Evolutionary conservation across 176 grass and related monocot species (phyloP), one percentile per base, ranked within the genome.

Genomic region (Chrysopogon serrulatus): DNA sequence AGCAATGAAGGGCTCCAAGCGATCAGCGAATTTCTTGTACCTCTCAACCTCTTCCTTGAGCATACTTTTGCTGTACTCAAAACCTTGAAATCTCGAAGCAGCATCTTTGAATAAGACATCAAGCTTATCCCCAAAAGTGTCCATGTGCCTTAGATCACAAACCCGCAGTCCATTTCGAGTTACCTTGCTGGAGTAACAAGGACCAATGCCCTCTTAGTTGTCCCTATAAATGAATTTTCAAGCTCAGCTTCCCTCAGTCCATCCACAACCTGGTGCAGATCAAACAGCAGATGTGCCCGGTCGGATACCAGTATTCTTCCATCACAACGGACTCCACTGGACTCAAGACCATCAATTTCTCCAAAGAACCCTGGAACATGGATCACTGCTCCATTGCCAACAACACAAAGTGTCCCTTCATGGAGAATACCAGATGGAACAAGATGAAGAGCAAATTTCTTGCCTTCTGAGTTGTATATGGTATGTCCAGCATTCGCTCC

Each of bases 401-500:
- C 85, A 48, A 96, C 91, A 73, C 91, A 93, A 0, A 91, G 73
- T 82, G 88, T 89, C 59, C 80, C 88, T 36, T 92, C 86, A 53
- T 92, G 89, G 53, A 96, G 88, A 79, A 96, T 96, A 69, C 94
- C 94, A 28, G 94, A 96, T 53, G 94, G 94, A 85, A 96, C 88
- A 80, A 96, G 94, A 87, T 96, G 94, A 60, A 96, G 91, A 8
- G 91, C 88, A 77, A 93, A 96, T 32, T 93, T 96, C 78, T 96
- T 93, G 14, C 94, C 94, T 83, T 90, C 91, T 68, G 90, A 77
- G 73, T 93, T 96, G 85, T 93, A 92, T 54, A 96, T 93, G 56
- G 91, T 96, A 84, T 96, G 94, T 45, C 94, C 94, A 87, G 91
- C 94, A 89, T 96, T 96, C 79, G 90, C 88, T 85, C 94, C 94